phyloP scores from a whole-genome alignment of 768 basidiomycete species.

The Lenzites betulinus region DNA sequence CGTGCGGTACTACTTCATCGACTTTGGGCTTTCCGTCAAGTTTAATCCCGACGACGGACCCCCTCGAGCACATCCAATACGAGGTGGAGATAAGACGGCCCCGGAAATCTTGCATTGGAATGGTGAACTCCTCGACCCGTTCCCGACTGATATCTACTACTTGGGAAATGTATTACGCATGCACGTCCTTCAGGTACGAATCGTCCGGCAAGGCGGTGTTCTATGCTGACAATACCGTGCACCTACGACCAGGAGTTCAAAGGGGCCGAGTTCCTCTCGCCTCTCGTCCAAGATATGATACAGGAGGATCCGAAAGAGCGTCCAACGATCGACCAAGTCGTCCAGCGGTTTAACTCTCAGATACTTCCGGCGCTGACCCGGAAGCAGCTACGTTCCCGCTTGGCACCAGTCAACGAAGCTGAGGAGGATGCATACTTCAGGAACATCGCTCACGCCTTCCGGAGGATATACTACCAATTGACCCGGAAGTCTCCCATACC shows the following conservation, averaged over 20 bases:
- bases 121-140: constrained; percentile 14
- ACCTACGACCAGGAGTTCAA: constrained; percentile 25
- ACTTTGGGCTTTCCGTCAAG: constrained; percentile 20
- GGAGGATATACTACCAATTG: constrained; percentile 3
- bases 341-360: constrained; percentile 31
- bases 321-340: constrained; percentile 35
- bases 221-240: neutral
- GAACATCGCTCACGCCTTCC: constrained; percentile 2
- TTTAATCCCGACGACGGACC: constrained; percentile 19
- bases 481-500: constrained; percentile 5
- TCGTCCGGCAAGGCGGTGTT: neutral
- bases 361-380: constrained; percentile 18
- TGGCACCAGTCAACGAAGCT: constrained; percentile 11
- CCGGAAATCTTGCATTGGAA: constrained; percentile 23
- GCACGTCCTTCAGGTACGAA: constrained; percentile 13
- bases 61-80: constrained; percentile 3
- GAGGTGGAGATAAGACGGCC: constrained; percentile 23
- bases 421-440: neutral
- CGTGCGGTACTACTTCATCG: too few species aligned
- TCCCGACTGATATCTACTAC: constrained; percentile 27
- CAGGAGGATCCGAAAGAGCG: constrained; percentile 35
- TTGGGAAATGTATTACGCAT: constrained; percentile 24
- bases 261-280: constrained; percentile 36
- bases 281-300: constrained; percentile 36
- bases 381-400: constrained; percentile 35